phyloP scores from a whole-genome alignment of 2,329 filamentous ascomycete genomes.

The Coniochaeta prunicola region DNA sequence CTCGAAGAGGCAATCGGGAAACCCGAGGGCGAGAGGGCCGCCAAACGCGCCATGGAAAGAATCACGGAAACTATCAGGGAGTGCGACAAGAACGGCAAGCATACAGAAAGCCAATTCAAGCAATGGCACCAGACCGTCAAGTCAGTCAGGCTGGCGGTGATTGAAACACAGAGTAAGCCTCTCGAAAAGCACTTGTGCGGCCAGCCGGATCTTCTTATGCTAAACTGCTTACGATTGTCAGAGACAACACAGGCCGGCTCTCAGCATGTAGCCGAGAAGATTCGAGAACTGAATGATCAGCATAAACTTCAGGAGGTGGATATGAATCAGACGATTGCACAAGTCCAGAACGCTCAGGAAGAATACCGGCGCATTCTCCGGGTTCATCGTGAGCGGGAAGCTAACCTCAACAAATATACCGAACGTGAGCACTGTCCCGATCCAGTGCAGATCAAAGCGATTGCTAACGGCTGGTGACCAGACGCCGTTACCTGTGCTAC shows the following conservation, averaged over 20 bases:
- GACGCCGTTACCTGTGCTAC: background rate
- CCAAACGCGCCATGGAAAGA: background rate
- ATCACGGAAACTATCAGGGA: background rate
- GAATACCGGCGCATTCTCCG: background rate
- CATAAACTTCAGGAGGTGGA: background rate
- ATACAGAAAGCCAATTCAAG: background rate
- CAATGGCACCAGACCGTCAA: background rate
- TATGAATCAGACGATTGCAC: background rate
- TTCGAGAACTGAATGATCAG: background rate
- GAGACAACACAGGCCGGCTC: background rate
- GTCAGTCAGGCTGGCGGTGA: background rate
- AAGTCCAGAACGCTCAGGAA: background rate
- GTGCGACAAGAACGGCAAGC: background rate
- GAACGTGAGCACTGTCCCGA: background rate
- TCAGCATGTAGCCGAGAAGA: background rate
- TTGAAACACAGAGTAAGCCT: background rate
- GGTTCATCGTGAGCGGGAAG: background rate
- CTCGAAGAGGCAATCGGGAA: background rate
- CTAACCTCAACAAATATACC: background rate
- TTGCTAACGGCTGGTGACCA: background rate
- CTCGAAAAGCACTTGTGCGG: background rate
- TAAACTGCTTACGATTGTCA: background rate
- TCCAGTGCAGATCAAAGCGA: background rate
- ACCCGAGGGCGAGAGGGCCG: background rate
- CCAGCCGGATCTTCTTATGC: background rate